Base-by-base conservation (phyloP, 1,284 basidiomycete species). In the Ceratorhiza oryzae-sativae region DNA sequence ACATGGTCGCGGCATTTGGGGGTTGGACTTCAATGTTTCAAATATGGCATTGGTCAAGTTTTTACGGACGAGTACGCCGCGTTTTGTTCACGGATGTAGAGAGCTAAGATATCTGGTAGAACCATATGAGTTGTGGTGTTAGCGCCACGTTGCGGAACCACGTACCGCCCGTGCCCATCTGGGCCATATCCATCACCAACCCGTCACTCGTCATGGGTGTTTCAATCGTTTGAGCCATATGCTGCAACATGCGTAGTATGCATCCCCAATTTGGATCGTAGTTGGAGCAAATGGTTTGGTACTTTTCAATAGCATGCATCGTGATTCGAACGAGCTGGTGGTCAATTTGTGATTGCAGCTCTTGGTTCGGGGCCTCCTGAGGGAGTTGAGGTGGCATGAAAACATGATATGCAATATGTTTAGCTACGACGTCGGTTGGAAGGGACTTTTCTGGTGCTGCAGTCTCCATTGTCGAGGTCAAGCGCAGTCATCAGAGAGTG, bases 11-110 rank as follows among this genome's bases (percentile, higher is more conserved):
- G 1, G 72, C 75, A 15, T 73, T 76, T 13, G 78, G 73, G 0
- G 81, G 79, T 18, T 81, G 80, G 5, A 80, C 73, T 85, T 82
- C 72, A 85, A 86, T 15, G 78, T 77, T 73, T 85, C 84, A 60
- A 83, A 81, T 5, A 78, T 76, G 0, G 79, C 77, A 3, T 74
- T 58, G 0, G 74, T 67, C 1, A 58, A 15, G 13, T 68, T 48
- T 58, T 78, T 79, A 34, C 82, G 79, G 36, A 85, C 58, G 10
- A 85, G 77, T 5, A 86, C 68, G 78, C 82, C 0, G 84, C 82
- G 70, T 86, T 85, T 74, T 86, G 84, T 0, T 79, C 79, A 18
- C 79, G 77, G 23, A 85, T 79, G 15, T 80, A 77, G 30, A 84
- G 75, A 1, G 77, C 77, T 18, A 82, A 62, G 13, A 80, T 61